phyloP scores from a whole-genome alignment of 176 grass and related monocot species.

The Puya raimondii region DNA sequence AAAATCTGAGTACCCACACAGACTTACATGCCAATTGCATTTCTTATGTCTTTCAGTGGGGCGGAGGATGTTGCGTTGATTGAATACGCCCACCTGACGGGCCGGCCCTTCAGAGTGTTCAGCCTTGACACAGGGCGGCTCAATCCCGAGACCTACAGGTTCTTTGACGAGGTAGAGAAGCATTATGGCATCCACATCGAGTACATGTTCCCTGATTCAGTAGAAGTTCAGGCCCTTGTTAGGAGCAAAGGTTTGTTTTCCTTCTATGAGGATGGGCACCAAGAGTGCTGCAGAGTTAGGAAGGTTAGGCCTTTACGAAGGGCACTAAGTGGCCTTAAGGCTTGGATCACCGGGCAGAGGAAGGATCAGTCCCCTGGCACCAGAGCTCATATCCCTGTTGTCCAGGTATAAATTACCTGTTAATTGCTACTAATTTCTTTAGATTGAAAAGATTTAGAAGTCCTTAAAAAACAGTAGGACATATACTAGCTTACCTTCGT shows the following conservation, averaged over 20 bases:
- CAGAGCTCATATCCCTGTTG: conserved; percentile 71
- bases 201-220: conserved; percentile 89
- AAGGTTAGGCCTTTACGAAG: conserved; percentile 79
- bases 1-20: too few species aligned
- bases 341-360: conserved; percentile 94
- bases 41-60: conserved; percentile 35
- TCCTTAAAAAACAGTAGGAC: too few species aligned
- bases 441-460: too few species aligned
- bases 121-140: conserved; percentile 82
- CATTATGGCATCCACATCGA: conserved; percentile 83
- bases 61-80: conserved; percentile 94
- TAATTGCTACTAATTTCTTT: too few species aligned
- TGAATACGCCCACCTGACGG: conserved; percentile 73
- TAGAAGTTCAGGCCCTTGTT: conserved; percentile 76
- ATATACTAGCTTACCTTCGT: too few species aligned
- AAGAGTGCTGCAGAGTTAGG: conserved; percentile 86
- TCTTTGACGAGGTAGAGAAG: conserved; percentile 90
- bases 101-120: conserved; percentile 79
- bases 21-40: too few species aligned
- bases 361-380: conserved; percentile 92
- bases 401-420: conserved; percentile 36
- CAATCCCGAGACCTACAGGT: conserved; percentile 83
- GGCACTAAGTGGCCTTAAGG: conserved; percentile 57
- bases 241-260: conserved; percentile 91
- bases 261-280: conserved; percentile 94